Base-by-base conservation (phyloP, 2,329 filamentous ascomycete genomes). In the Pestalotiopsis sp. region DNA sequence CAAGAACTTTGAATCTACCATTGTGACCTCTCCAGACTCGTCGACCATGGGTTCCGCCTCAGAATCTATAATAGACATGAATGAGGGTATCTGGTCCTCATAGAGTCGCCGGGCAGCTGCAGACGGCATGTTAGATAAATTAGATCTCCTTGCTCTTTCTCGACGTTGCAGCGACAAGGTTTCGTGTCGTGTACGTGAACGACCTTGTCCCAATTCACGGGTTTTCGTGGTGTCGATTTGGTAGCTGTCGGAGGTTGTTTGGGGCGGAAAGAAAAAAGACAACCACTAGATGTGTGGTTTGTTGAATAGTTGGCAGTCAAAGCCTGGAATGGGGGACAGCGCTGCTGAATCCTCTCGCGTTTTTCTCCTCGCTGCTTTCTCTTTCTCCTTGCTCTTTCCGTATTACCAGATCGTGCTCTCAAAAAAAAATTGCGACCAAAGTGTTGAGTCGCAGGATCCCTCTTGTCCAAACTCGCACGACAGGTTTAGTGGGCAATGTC, bases 31-130 rank as follows among this genome's bases (percentile, higher is more conserved):
- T 68, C 84, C 85, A 12, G 65, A 45, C 65, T 83, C 83, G 62
- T 87, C 86, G 68, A 84, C 84, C 77, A 87, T 86, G 68, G 81
- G 84, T 73, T 86, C 86, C 73, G 81, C 81, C 76, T 91, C 89
- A 73, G 91, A 85, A 78, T 90, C 90, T 82, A 91, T 92, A 68
- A 93, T 91, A 68, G 91, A 91, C 90, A 92, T 92, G 76, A 93
- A 92, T 25, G 91, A 90, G 77, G 91, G 91, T 85, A 93, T 91
- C 79, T 91, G 89, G 77, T 91, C 89, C 83, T 91, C 88, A 78
- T 89, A 90, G 75, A 90, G 79, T 79, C 87, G 86, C 74, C 88
- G 84, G 66, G 87, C 84, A 69, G 89, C 84, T 73, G 89, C 86
- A 74, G 88, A 90, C 80, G 88, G 87, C 89, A 91, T 91, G 71